Evolutionary conservation across 2,329 filamentous ascomycete species (phyloP).

Genomic region (Xylaria sp.): DNA sequence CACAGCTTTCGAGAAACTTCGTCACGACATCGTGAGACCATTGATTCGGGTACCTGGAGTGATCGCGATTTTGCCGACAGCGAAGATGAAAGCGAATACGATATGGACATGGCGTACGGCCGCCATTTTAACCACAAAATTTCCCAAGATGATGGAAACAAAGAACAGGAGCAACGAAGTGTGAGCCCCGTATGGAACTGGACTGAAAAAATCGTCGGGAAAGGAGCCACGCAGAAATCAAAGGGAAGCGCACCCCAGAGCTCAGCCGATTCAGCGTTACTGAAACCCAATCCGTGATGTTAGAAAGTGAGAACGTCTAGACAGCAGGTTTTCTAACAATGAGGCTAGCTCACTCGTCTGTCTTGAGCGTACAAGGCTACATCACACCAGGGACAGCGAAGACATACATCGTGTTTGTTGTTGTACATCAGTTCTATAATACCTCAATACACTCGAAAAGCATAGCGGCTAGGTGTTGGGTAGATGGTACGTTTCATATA

Average conservation of each 20-base stretch:
- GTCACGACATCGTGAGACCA: constrained; percentile 48
- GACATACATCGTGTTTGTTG: neutral
- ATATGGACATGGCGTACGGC: constrained; percentile 46
- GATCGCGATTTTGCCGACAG: constrained; percentile 72
- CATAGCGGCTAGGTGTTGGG: constrained; percentile 24
- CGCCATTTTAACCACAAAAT: constrained; percentile 35
- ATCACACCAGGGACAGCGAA: constrained; percentile 3
- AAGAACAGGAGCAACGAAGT: constrained; percentile 35
- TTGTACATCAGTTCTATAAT: constrained; percentile 18
- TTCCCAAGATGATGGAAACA: constrained; percentile 34
- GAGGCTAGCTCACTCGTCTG: neutral
- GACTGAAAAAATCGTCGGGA: constrained; percentile 58
- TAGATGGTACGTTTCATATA: constrained; percentile 4
- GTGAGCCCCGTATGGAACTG: constrained; percentile 54
- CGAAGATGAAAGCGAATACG: constrained; percentile 59
- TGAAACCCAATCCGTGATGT: neutral
- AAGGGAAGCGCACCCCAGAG: constrained; percentile 37
- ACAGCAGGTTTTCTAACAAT: neutral
- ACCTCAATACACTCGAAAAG: constrained; percentile 12
- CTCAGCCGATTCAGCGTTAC: constrained; percentile 29
- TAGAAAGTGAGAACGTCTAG: neutral
- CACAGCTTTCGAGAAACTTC: constrained; percentile 45
- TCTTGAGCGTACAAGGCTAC: neutral
- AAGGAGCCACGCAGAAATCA: constrained; percentile 45
- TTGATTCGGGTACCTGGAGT: constrained; percentile 73